Percentiles rank a stretch among this genome's conserved stretches.
These are phyloP conservation scores for Moringa oleifera DNA, from an alignment of 345 rosid genomes.

Conservation along the genomic window DNA sequence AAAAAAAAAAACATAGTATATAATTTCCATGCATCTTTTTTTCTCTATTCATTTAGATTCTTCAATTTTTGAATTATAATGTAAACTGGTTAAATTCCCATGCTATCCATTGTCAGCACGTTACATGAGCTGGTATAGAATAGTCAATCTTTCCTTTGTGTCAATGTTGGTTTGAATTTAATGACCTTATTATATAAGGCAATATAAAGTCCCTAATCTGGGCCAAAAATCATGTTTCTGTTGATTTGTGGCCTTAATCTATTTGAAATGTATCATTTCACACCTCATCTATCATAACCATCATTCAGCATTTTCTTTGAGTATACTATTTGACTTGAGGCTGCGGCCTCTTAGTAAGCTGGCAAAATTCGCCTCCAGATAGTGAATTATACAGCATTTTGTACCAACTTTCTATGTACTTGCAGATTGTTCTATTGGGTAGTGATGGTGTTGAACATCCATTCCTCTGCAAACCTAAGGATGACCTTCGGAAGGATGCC, in stretches of 20 bases:
- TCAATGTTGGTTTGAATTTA: not conserved
- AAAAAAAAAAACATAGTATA: too few species aligned
- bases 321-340: too few species aligned
- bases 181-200: not conserved
- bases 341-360: not conserved
- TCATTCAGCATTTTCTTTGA: not conserved
- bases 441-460: conserved; percentile 92
- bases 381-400: not conserved
- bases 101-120: not conserved
- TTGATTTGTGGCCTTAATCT: not conserved
- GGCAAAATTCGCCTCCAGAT: not conserved
- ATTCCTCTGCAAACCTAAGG: conserved; percentile 98
- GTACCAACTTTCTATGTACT: conserved; percentile 12
- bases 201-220: too few species aligned
- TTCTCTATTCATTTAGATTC: not conserved
- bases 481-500: conserved; percentile 97
- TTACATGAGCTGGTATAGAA: conserved; percentile 1
- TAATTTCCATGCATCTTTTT: too few species aligned
- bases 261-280: not conserved
- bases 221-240: too few species aligned
- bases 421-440: conserved; percentile 82
- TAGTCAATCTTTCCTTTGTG: conserved; percentile 1
- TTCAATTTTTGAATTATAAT: not conserved
- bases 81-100: conserved; percentile 7
- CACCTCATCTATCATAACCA: not conserved